Evolutionary conservation across 352 stramenopile genomes (phyloP).

Genomic region (Phytophthora fragariaefolia): DNA sequence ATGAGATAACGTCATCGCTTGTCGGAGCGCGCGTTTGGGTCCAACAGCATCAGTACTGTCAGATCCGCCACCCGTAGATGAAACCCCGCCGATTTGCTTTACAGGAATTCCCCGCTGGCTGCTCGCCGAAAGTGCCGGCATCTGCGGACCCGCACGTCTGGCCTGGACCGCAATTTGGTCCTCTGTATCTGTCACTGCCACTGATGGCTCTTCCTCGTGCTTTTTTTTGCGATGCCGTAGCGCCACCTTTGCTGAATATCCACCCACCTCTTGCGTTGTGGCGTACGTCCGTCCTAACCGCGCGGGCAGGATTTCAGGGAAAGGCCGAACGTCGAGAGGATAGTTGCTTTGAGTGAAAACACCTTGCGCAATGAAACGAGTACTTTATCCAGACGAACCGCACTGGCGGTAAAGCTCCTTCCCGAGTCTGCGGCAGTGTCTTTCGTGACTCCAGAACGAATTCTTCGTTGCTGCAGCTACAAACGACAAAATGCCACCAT

Average conservation of each 20-base stretch:
- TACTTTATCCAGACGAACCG: conserved; percentile 1
- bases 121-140: conserved; percentile 40
- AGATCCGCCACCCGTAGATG: conserved; percentile 5
- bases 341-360: conserved; percentile 6
- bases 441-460: conserved; percentile 19
- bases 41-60: conserved; percentile 31
- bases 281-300: conserved; percentile 14
- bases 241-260: conserved; percentile 44
- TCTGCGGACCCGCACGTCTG: conserved; percentile 34
- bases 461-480: conserved; percentile 24
- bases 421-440: conserved; percentile 2
- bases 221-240: conserved; percentile 50
- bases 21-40: conserved; percentile 42
- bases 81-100: conserved; percentile 24
- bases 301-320: neutral
- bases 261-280: conserved; percentile 10
- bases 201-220: conserved; percentile 45
- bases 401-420: conserved; percentile 4
- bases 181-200: conserved; percentile 35
- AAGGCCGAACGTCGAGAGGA: conserved; percentile 1
- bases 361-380: conserved; percentile 14
- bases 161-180: conserved; percentile 34
- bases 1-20: conserved; percentile 42
- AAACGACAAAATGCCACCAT: conserved; percentile 35
- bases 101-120: conserved; percentile 39